These are phyloP conservation scores for Aureobasidium sp. DNA, from an alignment of 2,329 filamentous ascomycete genomes.

Conservation along the genomic window DNA sequence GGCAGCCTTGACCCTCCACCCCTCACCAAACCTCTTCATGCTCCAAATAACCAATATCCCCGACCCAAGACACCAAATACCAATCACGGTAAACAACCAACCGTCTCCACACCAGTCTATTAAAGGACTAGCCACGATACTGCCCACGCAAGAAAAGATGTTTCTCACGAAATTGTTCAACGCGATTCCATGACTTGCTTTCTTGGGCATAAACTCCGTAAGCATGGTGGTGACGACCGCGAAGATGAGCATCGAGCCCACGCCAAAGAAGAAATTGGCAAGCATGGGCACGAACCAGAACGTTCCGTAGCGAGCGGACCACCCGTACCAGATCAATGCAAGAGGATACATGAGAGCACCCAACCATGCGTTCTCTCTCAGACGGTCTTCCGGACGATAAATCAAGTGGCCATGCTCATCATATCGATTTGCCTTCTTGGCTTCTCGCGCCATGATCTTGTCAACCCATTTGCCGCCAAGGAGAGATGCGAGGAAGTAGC, in stretches of 20 bases:
- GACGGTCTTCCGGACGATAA: conserved; percentile 70
- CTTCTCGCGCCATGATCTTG: conserved; percentile 70
- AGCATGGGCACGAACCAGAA: conserved; percentile 52
- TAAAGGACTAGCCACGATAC: conserved; percentile 62
- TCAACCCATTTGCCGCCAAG: conserved; percentile 74
- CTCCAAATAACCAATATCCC: conserved; percentile 27
- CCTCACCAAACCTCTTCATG: conserved; percentile 29
- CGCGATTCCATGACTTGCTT: conserved; percentile 65
- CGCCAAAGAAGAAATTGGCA: conserved; percentile 52
- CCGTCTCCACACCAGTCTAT: conserved; percentile 66
- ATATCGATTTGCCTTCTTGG: conserved; percentile 59
- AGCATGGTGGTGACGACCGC: conserved; percentile 71
- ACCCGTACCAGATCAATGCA: conserved; percentile 69
- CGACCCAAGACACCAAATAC: conserved; percentile 24
- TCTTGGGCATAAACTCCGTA: conserved; percentile 72
- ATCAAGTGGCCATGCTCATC: conserved; percentile 60
- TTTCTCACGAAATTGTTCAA: conserved; percentile 78
- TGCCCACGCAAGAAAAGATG: conserved; percentile 66
- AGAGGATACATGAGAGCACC: conserved; percentile 63
- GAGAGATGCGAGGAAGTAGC: conserved; percentile 63
- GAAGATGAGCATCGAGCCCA: conserved; percentile 74
- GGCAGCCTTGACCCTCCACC: conserved; percentile 24
- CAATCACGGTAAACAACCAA: conserved; percentile 62
- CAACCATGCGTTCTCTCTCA: conserved; percentile 76
- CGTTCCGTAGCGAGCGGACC: conserved; percentile 58